Evolutionary conservation across 1,284 basidiomycete species (phyloP).

Genomic region (Cystobasidium sp.): DNA sequence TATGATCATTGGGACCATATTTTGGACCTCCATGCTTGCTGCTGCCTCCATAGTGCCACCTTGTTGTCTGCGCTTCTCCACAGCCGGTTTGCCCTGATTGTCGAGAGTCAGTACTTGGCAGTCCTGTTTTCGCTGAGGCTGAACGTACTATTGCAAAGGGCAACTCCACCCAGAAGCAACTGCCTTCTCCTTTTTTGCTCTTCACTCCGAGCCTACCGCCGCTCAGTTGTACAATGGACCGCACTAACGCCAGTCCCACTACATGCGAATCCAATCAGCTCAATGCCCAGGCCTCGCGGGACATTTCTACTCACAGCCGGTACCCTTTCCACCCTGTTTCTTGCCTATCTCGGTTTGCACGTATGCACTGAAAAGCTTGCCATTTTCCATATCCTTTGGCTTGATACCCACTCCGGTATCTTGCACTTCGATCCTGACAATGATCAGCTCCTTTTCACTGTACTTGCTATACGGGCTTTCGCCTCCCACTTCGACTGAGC

Average conservation of each 20-base stretch:
- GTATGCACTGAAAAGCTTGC: slow-evolving; percentile 34
- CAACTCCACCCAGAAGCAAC: slow-evolving; percentile 14
- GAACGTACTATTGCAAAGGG: slow-evolving; percentile 7
- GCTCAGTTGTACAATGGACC: slow-evolving; percentile 78
- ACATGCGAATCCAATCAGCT: background rate
- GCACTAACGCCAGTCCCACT: slow-evolving; percentile 78
- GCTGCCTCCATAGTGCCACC: background rate
- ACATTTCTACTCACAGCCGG: background rate
- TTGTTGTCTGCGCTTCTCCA: slow-evolving; percentile 2
- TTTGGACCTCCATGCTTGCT: background rate
- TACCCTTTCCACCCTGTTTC: slow-evolving; percentile 63
- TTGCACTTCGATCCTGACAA: slow-evolving; percentile 23
- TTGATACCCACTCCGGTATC: slow-evolving; percentile 25
- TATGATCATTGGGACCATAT: background rate
- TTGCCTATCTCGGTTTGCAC: slow-evolving; percentile 65
- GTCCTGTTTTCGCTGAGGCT: too few species aligned
- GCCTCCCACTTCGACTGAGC: background rate
- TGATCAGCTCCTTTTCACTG: slow-evolving; percentile 5
- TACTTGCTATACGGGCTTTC: slow-evolving; percentile 12
- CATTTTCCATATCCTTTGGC: slow-evolving; percentile 13
- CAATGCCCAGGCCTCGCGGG: background rate
- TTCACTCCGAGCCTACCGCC: slow-evolving; percentile 73
- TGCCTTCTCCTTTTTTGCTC: background rate
- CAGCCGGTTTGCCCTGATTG: background rate
- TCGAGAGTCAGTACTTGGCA: background rate